phyloP scores from a whole-genome alignment of 257 asterid species.

The Striga asiatica region DNA sequence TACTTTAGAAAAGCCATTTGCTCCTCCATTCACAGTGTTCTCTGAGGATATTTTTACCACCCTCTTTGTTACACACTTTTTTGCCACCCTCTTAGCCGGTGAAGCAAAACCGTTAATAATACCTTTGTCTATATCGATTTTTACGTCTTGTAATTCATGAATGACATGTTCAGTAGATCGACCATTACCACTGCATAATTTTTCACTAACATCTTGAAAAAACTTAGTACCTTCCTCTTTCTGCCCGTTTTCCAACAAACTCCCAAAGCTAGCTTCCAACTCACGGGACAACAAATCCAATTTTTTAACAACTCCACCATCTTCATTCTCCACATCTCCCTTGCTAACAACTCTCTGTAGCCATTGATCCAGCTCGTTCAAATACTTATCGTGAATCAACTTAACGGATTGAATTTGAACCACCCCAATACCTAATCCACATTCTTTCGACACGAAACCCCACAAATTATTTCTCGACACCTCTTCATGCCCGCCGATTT shows the following conservation, averaged over 20 bases:
- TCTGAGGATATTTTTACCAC: constrained; percentile 13
- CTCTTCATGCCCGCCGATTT: constrained; percentile 37
- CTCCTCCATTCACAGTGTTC: background rate
- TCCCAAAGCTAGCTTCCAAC: constrained; percentile 23
- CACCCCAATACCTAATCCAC: constrained; percentile 28
- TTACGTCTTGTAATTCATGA: background rate
- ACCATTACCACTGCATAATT: background rate
- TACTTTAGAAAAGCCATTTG: constrained; percentile 12
- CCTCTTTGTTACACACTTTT: background rate
- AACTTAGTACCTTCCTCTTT: background rate
- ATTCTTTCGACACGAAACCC: constrained; percentile 47
- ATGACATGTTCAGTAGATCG: background rate
- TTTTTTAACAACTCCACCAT: constrained; percentile 20
- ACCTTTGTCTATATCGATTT: background rate
- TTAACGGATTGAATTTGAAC: constrained; percentile 31
- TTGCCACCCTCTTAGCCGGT: constrained; percentile 14
- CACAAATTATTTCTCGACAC: constrained; percentile 37
- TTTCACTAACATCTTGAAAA: constrained; percentile 6
- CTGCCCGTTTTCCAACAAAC: constrained; percentile 1
- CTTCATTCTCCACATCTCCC: constrained; percentile 17
- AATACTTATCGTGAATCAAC: constrained; percentile 43
- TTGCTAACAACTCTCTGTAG: constrained; percentile 19
- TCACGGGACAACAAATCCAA: constrained; percentile 38
- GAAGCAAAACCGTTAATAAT: constrained; percentile 7
- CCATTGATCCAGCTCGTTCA: constrained; percentile 56